Base-by-base conservation (phyloP, 768 basidiomycete species). In the Mycena indigotica region DNA sequence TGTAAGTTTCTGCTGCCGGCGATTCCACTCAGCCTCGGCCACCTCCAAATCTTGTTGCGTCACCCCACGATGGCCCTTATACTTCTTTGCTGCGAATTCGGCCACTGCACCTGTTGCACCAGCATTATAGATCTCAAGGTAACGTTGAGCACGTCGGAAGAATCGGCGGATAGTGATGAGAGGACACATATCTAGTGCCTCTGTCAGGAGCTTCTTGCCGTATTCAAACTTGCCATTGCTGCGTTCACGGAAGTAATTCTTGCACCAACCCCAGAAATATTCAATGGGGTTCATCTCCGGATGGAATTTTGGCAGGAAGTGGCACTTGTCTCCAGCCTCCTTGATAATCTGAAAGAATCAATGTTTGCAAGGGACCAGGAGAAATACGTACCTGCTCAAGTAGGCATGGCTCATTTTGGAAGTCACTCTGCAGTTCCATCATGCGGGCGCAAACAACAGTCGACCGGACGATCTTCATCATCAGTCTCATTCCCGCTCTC, bases 301-400 rank as follows among this genome's bases (percentile, higher is more conserved):
- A 28, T 60, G 58, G 32, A 60, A 60, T 32, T 60, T 60, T 10
- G 58, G 58, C 25, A 60, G 58, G 49, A 60, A 60, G 32, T 53
- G 57, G 28, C 57, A 58, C 15, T 28, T 21, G 29, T 58, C 38
- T 15, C 57, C 57, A 13, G 53, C 57, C 19, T 53, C 57, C 25
- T 44, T 50, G 44, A 58, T 55, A 5, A 53, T 29, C 57, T 56
- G 53, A 35, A 17, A 17, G 17, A 35, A 35, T n/a, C n/a, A n/a
- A n/a, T n/a, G n/a, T n/a, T n/a, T n/a, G n/a, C n/a, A n/a, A n/a
- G n/a, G n/a, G n/a, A n/a, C n/a, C n/a, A n/a, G n/a, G n/a, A n/a
- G n/a, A n/a, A n/a, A n/a, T n/a, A n/a, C n/a, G n/a, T n/a, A n/a
- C n/a, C n/a, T n/a, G n/a, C n/a, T n/a, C n/a, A n/a, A n/a, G n/a